These are phyloP conservation scores for Talaromyces sp. DNA, from an alignment of 2,329 filamentous ascomycete species.

Conservation along the genomic window DNA sequence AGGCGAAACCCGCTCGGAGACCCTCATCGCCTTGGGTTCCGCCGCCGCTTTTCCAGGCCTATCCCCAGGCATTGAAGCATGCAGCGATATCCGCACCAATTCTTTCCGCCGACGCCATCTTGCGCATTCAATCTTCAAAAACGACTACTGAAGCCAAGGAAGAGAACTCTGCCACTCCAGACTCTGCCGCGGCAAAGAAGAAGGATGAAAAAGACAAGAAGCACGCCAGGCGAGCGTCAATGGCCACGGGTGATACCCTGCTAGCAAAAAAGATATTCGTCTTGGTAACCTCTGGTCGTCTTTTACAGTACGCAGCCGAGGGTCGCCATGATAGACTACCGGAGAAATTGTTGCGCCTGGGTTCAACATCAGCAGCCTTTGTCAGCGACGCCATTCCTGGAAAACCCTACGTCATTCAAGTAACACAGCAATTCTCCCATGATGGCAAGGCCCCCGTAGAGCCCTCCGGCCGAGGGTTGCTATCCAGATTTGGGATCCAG, in stretches of 20 bases:
- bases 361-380: conserved; percentile 43
- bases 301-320: conserved; percentile 42
- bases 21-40: conserved; percentile 52
- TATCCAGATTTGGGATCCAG: conserved; percentile 37
- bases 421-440: conserved; percentile 34
- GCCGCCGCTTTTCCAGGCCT: conserved; percentile 80
- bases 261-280: conserved; percentile 44
- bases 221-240: conserved; percentile 30
- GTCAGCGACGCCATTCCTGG: conserved; percentile 47
- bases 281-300: conserved; percentile 39
- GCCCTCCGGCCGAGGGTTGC: conserved; percentile 26
- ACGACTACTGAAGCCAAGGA: conserved; percentile 13
- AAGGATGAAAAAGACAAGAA: conserved; percentile 31
- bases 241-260: conserved; percentile 33
- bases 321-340: conserved; percentile 42
- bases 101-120: conserved; percentile 62
- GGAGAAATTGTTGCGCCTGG: conserved; percentile 43
- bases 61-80: conserved; percentile 75
- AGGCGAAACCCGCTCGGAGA: conserved; percentile 18
- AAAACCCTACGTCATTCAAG: conserved; percentile 44
- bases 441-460: conserved; percentile 24
- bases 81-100: conserved; percentile 63
- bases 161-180: conserved; percentile 14
- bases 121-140: conserved; percentile 48
- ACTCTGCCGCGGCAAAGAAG: conserved; percentile 23